phyloP scores from a whole-genome alignment of 495 filamentous ascomycete species.

The Aspergillus avenaceus region DNA sequence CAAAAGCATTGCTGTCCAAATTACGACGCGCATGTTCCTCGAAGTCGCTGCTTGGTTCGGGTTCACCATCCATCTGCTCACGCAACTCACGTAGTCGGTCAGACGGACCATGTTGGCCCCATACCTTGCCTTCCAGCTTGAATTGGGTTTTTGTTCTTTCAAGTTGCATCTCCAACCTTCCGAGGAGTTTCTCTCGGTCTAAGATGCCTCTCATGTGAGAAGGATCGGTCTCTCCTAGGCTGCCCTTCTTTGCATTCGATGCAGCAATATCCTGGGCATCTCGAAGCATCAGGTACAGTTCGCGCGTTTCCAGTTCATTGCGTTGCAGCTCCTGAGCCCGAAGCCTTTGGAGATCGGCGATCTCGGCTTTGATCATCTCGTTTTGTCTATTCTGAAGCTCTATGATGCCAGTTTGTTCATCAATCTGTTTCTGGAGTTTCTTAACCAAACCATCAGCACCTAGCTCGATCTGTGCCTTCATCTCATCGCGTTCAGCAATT shows the following conservation, averaged over 20 bases:
- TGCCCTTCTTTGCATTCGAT: constrained; percentile 72
- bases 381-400: constrained; percentile 82
- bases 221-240: constrained; percentile 57
- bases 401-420: constrained; percentile 87
- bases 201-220: constrained; percentile 86
- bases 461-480: constrained; percentile 86
- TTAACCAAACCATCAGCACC: constrained; percentile 91
- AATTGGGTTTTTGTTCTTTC: constrained; percentile 97
- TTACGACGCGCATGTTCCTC: constrained; percentile 46
- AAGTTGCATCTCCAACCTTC: constrained; percentile 86
- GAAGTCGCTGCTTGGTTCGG: constrained; percentile 45
- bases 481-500: constrained; percentile 93
- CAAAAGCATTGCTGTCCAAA: constrained; percentile 55
- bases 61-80: constrained; percentile 83
- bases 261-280: constrained; percentile 96
- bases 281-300: constrained; percentile 96
- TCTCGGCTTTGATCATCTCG: constrained; percentile 81
- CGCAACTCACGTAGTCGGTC: constrained; percentile 88
- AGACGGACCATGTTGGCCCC: constrained; percentile 83
- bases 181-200: constrained; percentile 87
- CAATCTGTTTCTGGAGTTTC: constrained; percentile 87
- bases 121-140: constrained; percentile 92
- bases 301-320: constrained; percentile 91
- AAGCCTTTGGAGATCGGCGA: constrained; percentile 79
- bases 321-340: constrained; percentile 90